Conservation (phyloP, 768 basidiomycete genomes). For the Pisolithus orientalis region DNA sequence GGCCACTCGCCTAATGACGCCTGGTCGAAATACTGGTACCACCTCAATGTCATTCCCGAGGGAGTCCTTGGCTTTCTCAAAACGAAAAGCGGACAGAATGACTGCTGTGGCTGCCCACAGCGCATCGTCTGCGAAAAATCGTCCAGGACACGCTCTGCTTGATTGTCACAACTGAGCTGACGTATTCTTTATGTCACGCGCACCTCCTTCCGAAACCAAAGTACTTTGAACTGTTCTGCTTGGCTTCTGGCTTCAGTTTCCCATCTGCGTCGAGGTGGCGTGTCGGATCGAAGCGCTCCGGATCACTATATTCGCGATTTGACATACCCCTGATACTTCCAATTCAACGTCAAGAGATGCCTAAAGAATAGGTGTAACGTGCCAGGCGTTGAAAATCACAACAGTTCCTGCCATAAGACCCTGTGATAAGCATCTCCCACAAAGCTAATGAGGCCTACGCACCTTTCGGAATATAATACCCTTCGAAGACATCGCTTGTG, state of each 20-base stretch:
- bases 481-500: neutral
- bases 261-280: neutral
- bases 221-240: neutral
- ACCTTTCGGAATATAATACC: neutral
- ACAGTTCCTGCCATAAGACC: neutral
- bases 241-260: neutral
- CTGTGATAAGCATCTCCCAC: neutral
- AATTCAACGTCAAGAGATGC: neutral
- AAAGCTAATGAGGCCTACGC: neutral
- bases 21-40: neutral
- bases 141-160: neutral
- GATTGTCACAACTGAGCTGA: neutral
- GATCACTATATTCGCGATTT: neutral
- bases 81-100: neutral
- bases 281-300: neutral
- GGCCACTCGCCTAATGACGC: neutral
- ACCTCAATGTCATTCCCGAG: neutral
- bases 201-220: slow-evolving; percentile 1
- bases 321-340: neutral
- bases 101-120: neutral
- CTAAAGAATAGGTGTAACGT: neutral
- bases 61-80: neutral
- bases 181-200: neutral
- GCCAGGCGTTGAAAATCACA: neutral
- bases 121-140: neutral